These are phyloP conservation scores for Lunularia cruciata DNA, from an alignment of 225 moss, liverwort and hornwort species.

Conservation along the genomic window DNA sequence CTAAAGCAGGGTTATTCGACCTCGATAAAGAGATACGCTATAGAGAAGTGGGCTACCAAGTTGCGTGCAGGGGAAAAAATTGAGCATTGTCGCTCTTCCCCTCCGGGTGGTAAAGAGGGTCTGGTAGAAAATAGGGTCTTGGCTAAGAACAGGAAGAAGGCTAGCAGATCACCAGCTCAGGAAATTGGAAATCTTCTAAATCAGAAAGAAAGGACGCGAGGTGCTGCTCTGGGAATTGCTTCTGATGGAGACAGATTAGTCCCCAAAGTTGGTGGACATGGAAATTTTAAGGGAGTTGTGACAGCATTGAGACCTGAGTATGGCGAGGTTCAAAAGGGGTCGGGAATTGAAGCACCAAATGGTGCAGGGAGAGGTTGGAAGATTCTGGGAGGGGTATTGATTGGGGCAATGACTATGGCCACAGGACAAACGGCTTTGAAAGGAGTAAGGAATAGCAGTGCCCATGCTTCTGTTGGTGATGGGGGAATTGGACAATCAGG, in stretches of 20 bases:
- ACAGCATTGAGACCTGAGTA: not conserved
- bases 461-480: slow-evolving; percentile 29
- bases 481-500: slow-evolving; percentile 35
- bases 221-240: not conserved
- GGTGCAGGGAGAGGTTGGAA: slow-evolving; percentile 8
- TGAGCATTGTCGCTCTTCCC: not conserved
- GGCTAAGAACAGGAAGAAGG: not conserved
- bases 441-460: slow-evolving; percentile 19
- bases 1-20: slow-evolving; percentile 3
- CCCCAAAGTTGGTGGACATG: not conserved
- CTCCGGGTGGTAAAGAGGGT: not conserved
- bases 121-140: not conserved
- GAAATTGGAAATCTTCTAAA: slow-evolving; percentile 7
- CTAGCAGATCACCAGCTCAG: slow-evolving; percentile 6
- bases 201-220: slow-evolving; percentile 3
- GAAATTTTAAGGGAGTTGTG: not conserved
- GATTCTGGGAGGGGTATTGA: slow-evolving; percentile 14
- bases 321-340: not conserved
- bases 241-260: not conserved
- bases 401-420: slow-evolving; percentile 9
- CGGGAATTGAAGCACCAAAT: not conserved
- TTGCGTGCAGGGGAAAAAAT: not conserved
- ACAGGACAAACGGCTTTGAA: slow-evolving; percentile 21
- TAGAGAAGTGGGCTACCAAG: slow-evolving; percentile 20
- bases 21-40: slow-evolving; percentile 6